A percentile compares a stretch with the other conserved stretches of the same genome.
These are phyloP conservation scores for Aspergillus haitiensis DNA, from an alignment of 495 filamentous ascomycete species.

Conservation along the genomic window DNA sequence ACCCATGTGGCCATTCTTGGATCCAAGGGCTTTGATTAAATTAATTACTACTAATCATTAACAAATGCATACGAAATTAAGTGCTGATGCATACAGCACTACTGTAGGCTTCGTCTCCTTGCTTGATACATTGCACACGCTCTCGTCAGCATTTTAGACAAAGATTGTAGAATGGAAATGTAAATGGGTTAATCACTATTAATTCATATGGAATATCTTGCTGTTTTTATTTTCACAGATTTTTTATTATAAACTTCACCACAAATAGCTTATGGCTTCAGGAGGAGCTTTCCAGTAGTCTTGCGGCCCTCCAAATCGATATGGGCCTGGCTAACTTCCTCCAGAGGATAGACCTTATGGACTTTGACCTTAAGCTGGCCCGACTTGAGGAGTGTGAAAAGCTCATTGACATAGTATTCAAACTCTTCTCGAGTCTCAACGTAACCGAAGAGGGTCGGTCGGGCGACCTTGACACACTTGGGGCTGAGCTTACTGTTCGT, in stretches of 20 bases:
- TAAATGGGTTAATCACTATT: not conserved
- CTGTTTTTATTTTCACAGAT: not conserved
- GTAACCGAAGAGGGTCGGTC: slow-evolving; percentile 75
- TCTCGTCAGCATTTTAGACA: too few relatives aligned
- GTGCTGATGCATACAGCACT: too few relatives aligned
- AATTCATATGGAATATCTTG: not conserved
- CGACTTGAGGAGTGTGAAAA: slow-evolving; percentile 68
- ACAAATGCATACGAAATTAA: too few relatives aligned
- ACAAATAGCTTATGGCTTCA: slow-evolving; percentile 33
- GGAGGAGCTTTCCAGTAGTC: slow-evolving; percentile 73
- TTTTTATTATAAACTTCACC: slow-evolving; percentile 5
- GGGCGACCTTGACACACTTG: slow-evolving; percentile 79
- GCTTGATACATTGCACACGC: too few relatives aligned
- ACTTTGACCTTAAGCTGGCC: slow-evolving; percentile 72
- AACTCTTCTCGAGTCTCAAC: slow-evolving; percentile 76
- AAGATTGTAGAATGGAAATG: too few relatives aligned
- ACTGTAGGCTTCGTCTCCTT: too few relatives aligned
- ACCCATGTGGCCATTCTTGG: too few relatives aligned
- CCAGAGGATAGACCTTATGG: slow-evolving; percentile 79
- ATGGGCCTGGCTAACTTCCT: slow-evolving; percentile 74
- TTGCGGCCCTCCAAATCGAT: slow-evolving; percentile 77
- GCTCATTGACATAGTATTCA: slow-evolving; percentile 65
- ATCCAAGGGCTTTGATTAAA: too few relatives aligned
- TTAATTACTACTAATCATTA: too few relatives aligned
- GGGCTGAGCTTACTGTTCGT: slow-evolving; percentile 51